Percentiles rank a stretch among this genome's conserved stretches.
phyloP scores from a whole-genome alignment of 495 filamentous ascomycete genomes.

The Trichoderma gamsii region DNA sequence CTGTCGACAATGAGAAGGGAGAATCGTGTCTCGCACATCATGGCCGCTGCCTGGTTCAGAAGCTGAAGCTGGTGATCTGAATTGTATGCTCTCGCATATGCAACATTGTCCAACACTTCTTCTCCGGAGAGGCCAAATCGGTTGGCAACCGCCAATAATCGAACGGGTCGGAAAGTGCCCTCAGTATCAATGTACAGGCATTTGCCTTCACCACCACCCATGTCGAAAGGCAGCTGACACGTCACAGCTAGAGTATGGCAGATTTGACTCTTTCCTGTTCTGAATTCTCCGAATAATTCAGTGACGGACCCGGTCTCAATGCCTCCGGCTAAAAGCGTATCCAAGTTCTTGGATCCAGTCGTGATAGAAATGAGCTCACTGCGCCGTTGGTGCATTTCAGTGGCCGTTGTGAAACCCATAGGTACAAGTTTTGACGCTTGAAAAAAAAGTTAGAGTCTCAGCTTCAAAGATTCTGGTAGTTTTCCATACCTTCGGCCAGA shows the following conservation, averaged over 20 bases:
- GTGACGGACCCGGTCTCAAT: conserved; percentile 96
- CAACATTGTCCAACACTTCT: conserved; percentile 96
- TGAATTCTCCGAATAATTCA: conserved; percentile 97
- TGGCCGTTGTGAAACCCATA: conserved; percentile 99
- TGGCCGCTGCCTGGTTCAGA: conserved; percentile 86
- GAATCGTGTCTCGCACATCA: conserved; percentile 99
- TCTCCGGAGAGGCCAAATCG: conserved; percentile 91
- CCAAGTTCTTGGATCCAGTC: conserved; percentile 92
- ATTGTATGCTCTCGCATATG: conserved; percentile 96
- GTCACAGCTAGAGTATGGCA: conserved; percentile 98
- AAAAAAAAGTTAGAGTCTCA: conserved; percentile 17
- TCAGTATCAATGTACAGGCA: conserved; percentile 99
- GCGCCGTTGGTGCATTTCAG: conserved; percentile 95
- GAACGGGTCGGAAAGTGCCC: conserved; percentile 91
- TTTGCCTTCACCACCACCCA: conserved; percentile 97
- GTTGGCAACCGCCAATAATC: conserved; percentile 83
- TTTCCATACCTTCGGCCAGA: conserved; percentile 69
- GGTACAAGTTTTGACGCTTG: conserved; percentile 90
- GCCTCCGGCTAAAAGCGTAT: conserved; percentile 90
- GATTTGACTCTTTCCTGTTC: conserved; percentile 96
- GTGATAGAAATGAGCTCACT: conserved; percentile 97
- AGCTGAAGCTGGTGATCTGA: conserved; percentile 95
- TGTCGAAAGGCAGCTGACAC: conserved; percentile 94
- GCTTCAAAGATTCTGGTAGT: not conserved
- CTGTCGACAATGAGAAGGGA: conserved; percentile 92